These are phyloP conservation scores for Pseudocercospora fuligena DNA, from an alignment of 2,329 filamentous ascomycete species.

Conservation along the genomic window DNA sequence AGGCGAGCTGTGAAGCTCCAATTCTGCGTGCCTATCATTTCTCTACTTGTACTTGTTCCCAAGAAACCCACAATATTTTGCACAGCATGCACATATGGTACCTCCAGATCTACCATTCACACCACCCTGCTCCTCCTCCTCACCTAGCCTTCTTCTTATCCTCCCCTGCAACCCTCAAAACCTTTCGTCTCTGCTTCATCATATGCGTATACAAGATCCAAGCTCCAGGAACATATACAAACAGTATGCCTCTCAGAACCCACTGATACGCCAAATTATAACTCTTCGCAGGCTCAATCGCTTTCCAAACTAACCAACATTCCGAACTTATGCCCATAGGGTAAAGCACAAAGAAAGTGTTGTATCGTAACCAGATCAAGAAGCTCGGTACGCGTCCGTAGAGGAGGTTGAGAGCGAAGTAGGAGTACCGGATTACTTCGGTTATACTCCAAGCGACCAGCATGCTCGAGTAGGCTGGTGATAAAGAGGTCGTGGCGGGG, in stretches of 20 bases:
- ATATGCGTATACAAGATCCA: conserved; percentile 93
- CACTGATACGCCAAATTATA: conserved; percentile 60
- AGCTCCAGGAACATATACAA: conserved; percentile 80
- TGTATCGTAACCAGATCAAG: conserved; percentile 83
- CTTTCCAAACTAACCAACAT: conserved; percentile 74
- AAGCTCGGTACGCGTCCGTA: conserved; percentile 60
- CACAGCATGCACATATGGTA: background rate
- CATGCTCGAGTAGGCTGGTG: conserved; percentile 74
- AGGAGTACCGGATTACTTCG: conserved; percentile 91
- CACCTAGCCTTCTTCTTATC: conserved; percentile 44
- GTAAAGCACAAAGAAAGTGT: conserved; percentile 91
- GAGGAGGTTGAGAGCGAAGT: conserved; percentile 77
- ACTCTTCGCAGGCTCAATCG: conserved; percentile 64
- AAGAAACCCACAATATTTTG: background rate
- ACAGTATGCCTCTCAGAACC: conserved; percentile 67
- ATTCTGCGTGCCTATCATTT: background rate
- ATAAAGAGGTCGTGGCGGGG: conserved; percentile 63
- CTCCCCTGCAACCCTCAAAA: conserved; percentile 65
- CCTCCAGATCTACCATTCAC: background rate
- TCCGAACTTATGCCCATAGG: conserved; percentile 90
- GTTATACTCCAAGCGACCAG: conserved; percentile 86
- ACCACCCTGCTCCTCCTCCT: background rate
- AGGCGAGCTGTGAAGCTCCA: background rate
- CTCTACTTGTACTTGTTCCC: background rate
- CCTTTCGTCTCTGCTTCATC: conserved; percentile 85